Evolutionary conservation across 148 eudicot species (phyloP), one percentile per base, ranked within the genome.

Genomic region (Suaeda aralocaspica): DNA sequence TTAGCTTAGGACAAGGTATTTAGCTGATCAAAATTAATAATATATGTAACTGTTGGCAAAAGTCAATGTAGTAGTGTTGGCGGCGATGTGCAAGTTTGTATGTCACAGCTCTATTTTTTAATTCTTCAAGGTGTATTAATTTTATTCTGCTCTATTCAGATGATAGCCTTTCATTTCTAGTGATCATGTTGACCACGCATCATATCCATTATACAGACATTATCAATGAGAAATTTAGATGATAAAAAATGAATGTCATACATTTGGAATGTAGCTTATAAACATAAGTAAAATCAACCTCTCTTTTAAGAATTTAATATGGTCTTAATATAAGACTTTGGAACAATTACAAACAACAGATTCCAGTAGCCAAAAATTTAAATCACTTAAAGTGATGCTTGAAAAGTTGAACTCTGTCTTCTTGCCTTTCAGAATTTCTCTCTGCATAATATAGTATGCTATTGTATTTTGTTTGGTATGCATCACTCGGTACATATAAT

Each of bases 31-130:
- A 31, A 21, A 48, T 46, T 24, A 30, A 24, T 41, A 28, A 1
- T 24, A 14, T 42, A 0, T 28, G 14, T 46, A 13, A 7, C 58
- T 48, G 53, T 49, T 69, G 48, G 56, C 8, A 42, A 64, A 69
- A 75, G 78, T 75, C 73, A 75, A 74, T 31, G 44, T 19, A 34
- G 39, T 19, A 34, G 39, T 41, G 64, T 64, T 39, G 70, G 76
- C 15, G n/a, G 39, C 39, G 71, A 71, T 71, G 75, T 76, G 79
- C 79, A 76, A 28, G 56, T 70, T 70, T 76, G 64, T 46, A 57
- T 52, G 59, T 36, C 33, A 64, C 53, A 31, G 36, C 7, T 44
- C 68, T 26, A 19, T 34, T 19, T 50, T 36, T 30, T 41, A 29
- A 28, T 0, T 21, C 11, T 53, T 12, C 28, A 34, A 1, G 15